phyloP scores from a whole-genome alignment of 805 yeast genomes.

The Cyberlindnera japonica region DNA sequence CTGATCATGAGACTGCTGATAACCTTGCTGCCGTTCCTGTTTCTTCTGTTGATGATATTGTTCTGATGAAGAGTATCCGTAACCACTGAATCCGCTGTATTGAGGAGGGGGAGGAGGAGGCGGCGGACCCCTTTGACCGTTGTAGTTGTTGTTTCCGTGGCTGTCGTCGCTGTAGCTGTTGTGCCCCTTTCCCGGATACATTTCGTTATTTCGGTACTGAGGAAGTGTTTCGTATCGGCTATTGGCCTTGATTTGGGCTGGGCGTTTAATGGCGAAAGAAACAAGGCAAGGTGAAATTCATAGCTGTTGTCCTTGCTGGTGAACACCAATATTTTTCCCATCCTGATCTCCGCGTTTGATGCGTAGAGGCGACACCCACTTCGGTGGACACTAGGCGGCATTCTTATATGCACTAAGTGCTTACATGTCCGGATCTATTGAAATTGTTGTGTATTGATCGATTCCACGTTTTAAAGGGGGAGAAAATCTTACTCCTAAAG shows the following conservation, averaged over 20 bases:
- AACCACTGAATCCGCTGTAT: background rate
- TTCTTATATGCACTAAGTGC: too few relatives aligned
- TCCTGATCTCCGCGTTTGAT: slow-evolving; percentile 43
- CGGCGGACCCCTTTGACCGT: slow-evolving; percentile 1
- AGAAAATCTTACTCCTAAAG: too few relatives aligned
- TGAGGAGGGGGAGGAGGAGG: slow-evolving; percentile 2
- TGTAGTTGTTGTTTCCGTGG: background rate
- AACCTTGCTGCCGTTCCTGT: slow-evolving; percentile 1
- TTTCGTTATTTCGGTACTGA: too few relatives aligned
- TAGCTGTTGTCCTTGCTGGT: too few relatives aligned
- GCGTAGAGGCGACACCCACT: too few relatives aligned
- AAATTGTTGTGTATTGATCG: too few relatives aligned
- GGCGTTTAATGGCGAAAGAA: background rate
- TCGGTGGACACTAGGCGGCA: too few relatives aligned
- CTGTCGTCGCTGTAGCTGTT: slow-evolving; percentile 2
- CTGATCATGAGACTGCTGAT: background rate
- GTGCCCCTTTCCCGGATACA: slow-evolving; percentile 18
- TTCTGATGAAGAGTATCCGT: slow-evolving; percentile 11
- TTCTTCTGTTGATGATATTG: too few relatives aligned
- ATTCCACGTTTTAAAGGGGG: too few relatives aligned
- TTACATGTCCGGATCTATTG: too few relatives aligned
- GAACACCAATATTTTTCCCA: slow-evolving; percentile 50
- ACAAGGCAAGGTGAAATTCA: background rate
- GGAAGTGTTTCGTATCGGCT: too few relatives aligned
- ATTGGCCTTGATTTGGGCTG: background rate